These are phyloP conservation scores for Beta vulgaris DNA, from an alignment of 148 eudicot species.

Conservation along the genomic window DNA sequence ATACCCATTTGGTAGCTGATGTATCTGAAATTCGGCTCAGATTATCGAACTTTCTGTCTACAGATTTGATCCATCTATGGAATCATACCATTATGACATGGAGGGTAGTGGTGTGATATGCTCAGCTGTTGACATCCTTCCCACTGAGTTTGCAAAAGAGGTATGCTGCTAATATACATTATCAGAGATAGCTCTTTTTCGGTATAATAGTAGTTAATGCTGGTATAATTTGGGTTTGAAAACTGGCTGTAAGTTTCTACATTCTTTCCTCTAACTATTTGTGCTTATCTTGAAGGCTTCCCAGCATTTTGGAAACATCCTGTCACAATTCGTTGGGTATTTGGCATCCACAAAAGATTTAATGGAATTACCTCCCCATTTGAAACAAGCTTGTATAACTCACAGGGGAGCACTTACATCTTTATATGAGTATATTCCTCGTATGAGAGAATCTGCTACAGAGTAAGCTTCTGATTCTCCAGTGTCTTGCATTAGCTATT, in stretches of 20 bases:
- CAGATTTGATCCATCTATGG: slow-evolving; percentile 74
- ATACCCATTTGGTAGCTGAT: background rate
- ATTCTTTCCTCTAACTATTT: slow-evolving; percentile 10
- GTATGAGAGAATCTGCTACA: slow-evolving; percentile 70
- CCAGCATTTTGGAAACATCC: slow-evolving; percentile 92
- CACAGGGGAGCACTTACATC: slow-evolving; percentile 73
- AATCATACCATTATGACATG: slow-evolving; percentile 71
- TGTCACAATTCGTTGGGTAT: slow-evolving; percentile 66
- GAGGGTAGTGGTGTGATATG: slow-evolving; percentile 83
- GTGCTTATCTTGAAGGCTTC: slow-evolving; percentile 64
- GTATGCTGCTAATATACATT: slow-evolving; percentile 26
- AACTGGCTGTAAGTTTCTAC: background rate
- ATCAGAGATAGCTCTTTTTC: background rate
- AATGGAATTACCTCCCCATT: slow-evolving; percentile 56
- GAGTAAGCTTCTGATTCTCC: slow-evolving; percentile 54
- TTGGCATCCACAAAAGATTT: slow-evolving; percentile 58
- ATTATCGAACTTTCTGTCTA: slow-evolving; percentile 11
- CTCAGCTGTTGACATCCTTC: slow-evolving; percentile 93
- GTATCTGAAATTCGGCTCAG: background rate
- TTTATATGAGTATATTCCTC: slow-evolving; percentile 78
- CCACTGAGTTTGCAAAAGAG: slow-evolving; percentile 99
- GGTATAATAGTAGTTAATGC: background rate
- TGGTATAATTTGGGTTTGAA: background rate
- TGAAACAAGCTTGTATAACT: slow-evolving; percentile 80
- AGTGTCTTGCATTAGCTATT: background rate